These are phyloP conservation scores for Alternaria sp. DNA, from an alignment of 2,329 filamentous ascomycete species.

Conservation along the genomic window DNA sequence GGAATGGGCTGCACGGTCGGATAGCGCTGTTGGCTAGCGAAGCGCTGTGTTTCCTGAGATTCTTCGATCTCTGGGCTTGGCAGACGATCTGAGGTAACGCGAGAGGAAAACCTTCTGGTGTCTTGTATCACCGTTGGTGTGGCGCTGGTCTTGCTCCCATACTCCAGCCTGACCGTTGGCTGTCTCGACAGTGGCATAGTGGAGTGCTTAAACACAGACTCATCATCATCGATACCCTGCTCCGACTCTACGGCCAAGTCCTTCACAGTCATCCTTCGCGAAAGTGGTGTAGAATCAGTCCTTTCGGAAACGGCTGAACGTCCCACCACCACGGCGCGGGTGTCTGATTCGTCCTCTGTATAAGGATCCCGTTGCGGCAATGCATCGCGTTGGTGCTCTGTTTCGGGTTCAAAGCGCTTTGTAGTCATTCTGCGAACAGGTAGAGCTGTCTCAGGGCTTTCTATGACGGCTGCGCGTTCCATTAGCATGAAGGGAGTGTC, in stretches of 20 bases:
- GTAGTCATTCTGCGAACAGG: not conserved
- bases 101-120: not conserved
- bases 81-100: not conserved
- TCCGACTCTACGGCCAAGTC: not conserved
- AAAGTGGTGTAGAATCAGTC: not conserved
- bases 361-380: not conserved
- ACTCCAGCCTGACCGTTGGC: not conserved
- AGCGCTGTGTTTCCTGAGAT: not conserved
- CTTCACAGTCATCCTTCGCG: not conserved
- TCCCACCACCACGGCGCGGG: not conserved
- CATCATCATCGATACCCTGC: not conserved
- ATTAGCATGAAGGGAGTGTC: not conserved
- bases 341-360: not conserved
- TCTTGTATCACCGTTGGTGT: not conserved
- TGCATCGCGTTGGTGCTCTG: not conserved
- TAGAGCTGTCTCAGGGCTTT: not conserved
- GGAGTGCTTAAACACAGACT: not conserved
- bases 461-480: not conserved
- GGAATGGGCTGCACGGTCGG: too few species aligned
- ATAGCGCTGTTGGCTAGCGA: not conserved
- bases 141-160: not conserved
- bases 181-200: not conserved
- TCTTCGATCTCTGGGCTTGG: not conserved
- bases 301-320: not conserved
- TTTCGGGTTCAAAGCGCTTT: not conserved